Conservation (phyloP, 2,329 filamentous ascomycete genomes). For the Pseudocercospora musae region DNA sequence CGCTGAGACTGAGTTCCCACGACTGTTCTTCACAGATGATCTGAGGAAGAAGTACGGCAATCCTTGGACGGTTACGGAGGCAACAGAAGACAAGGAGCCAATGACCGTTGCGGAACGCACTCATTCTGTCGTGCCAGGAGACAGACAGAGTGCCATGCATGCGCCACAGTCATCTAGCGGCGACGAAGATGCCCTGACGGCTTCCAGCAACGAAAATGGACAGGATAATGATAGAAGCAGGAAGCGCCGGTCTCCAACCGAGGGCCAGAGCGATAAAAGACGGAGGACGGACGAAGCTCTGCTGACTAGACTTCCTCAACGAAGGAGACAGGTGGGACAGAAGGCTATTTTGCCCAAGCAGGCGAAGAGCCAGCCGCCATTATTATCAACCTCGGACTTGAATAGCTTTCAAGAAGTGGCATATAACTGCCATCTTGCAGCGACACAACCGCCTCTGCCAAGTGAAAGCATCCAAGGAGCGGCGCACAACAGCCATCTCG, state of each 20-base stretch:
- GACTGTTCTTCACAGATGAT: neutral
- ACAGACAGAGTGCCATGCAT: neutral
- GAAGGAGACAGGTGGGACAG: neutral
- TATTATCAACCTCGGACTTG: neutral
- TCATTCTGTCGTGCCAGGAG: neutral
- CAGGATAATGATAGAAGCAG: neutral
- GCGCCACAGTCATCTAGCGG: neutral
- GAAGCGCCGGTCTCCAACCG: neutral
- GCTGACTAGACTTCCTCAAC: neutral
- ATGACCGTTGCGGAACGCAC: neutral
- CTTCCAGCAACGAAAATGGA: neutral
- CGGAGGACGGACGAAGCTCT: neutral
- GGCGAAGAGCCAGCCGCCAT: neutral
- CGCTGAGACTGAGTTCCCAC: neutral
- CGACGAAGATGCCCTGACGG: neutral
- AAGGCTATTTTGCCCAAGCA: neutral
- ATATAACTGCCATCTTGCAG: neutral
- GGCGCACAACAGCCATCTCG: neutral
- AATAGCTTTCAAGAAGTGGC: neutral
- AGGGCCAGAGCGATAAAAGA: neutral
- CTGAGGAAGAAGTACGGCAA: neutral
- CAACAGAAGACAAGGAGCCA: neutral
- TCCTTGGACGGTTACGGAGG: neutral
- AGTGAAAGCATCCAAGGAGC: neutral
- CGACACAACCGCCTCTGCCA: neutral